Percentiles rank a stretch among this genome's conserved stretches.
These are phyloP conservation scores for Candida piceae DNA, from an alignment of 805 yeast species.

Conservation along the genomic window DNA sequence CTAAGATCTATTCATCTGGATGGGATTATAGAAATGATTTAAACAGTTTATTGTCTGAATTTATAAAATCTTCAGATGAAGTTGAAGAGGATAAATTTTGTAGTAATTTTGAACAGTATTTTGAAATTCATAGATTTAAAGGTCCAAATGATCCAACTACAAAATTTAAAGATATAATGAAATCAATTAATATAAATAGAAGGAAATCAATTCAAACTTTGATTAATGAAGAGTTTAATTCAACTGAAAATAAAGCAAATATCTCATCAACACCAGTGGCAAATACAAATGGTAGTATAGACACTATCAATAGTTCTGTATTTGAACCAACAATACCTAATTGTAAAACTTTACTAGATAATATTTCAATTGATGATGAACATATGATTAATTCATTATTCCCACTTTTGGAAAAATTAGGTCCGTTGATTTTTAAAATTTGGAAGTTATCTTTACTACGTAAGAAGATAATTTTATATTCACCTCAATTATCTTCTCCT, in stretches of 20 bases:
- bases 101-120: slow-evolving; percentile 21
- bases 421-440: slow-evolving; percentile 60
- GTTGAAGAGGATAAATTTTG: slow-evolving; percentile 15
- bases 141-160: slow-evolving; percentile 24
- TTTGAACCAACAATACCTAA: slow-evolving; percentile 13
- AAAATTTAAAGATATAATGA: slow-evolving; percentile 20
- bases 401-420: slow-evolving; percentile 43
- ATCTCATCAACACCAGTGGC: too few species aligned
- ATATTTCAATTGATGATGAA: slow-evolving; percentile 20
- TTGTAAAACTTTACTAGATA: slow-evolving; percentile 2
- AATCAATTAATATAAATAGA: slow-evolving; percentile 15
- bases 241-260: too few species aligned
- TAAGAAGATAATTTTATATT: slow-evolving; percentile 45
- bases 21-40: slow-evolving; percentile 39
- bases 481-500: slow-evolving; percentile 20
- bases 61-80: slow-evolving; percentile 18
- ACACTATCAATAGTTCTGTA: slow-evolving; percentile 10
- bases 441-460: slow-evolving; percentile 63
- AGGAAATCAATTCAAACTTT: slow-evolving; percentile 20
- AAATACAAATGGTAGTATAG: slow-evolving; percentile 11
- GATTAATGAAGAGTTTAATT: slow-evolving; percentile 15
- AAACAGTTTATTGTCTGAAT: slow-evolving; percentile 26
- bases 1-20: slow-evolving; percentile 36
- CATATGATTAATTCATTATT: slow-evolving; percentile 46
- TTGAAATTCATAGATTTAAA: slow-evolving; percentile 28